phyloP scores from a whole-genome alignment of 441 rosid species.

The Cnidoscolus chayamansa region DNA sequence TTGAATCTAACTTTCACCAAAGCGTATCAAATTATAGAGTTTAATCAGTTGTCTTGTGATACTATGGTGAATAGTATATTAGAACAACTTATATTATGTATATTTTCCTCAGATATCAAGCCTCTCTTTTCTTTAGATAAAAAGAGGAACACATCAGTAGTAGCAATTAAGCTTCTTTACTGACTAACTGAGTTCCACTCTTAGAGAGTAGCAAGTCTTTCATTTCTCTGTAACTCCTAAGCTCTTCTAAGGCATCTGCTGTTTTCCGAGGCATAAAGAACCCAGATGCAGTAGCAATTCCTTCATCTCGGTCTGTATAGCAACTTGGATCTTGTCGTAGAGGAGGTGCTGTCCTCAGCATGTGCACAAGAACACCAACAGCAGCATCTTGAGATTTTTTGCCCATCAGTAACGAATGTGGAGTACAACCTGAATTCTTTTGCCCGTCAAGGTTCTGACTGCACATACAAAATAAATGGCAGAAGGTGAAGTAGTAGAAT shows the following conservation, averaged over 20 bases:
- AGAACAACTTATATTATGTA: neutral
- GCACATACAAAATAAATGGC: slow-evolving; percentile 15
- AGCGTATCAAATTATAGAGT: neutral
- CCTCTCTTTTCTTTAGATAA: neutral
- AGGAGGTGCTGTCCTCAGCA: slow-evolving; percentile 78
- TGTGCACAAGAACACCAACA: slow-evolving; percentile 73
- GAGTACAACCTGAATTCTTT: slow-evolving; percentile 40
- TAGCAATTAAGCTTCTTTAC: slow-evolving; percentile 30
- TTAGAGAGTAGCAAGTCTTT: slow-evolving; percentile 70
- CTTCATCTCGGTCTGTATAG: slow-evolving; percentile 53
- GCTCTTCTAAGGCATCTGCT: slow-evolving; percentile 80
- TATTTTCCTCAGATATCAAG: neutral
- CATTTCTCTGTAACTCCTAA: slow-evolving; percentile 69
- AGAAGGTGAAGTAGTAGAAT: neutral
- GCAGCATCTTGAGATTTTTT: slow-evolving; percentile 82
- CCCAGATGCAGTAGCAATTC: slow-evolving; percentile 58
- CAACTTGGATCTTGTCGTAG: slow-evolving; percentile 70
- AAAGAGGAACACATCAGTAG: slow-evolving; percentile 5
- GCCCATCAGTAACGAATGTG: slow-evolving; percentile 42
- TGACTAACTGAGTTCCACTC: slow-evolving; percentile 51
- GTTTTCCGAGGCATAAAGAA: slow-evolving; percentile 62
- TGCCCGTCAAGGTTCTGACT: slow-evolving; percentile 48
- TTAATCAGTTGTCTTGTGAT: neutral
- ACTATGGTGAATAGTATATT: neutral
- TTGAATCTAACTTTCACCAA: neutral